Base-by-base conservation (phyloP, 2,329 filamentous ascomycete species). In the Colletotrichum sp. region DNA sequence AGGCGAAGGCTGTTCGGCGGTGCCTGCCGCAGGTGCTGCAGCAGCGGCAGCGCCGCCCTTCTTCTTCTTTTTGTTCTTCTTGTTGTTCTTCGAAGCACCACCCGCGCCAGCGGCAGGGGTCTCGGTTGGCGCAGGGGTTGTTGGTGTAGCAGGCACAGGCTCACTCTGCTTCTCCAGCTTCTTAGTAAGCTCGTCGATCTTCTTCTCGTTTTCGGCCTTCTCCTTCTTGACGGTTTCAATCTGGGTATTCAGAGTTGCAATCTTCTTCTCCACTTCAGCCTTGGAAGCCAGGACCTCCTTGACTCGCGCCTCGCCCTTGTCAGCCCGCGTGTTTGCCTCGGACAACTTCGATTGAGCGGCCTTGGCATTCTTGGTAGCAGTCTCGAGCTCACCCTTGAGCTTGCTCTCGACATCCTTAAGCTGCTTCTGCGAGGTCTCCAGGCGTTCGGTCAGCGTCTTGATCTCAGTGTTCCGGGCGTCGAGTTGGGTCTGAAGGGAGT, bases 31-130 rank as follows among this genome's bases (percentile, higher is more conserved):
- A 13, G 84, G 73, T 28, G 80, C 76, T 6, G 81, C 8, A 5
- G 70, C 13, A 6, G 71, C 26, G 8, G 84, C 84, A 78, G 90
- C 92, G 36, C 89, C 91, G 21, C 91, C 92, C 90, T 98, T 98
- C 88, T 95, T 95, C 78, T 95, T 95, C 78, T 96, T 98, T 84
- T 95, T 96, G 85, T 95, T 98, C 86, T 96, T 96, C 75, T 89
- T 91, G 76, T 88, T 88, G 0, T 60, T 71, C n/a, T 72, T 76
- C 70, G 72, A 73, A 5, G 64, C 60, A 28, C 64, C 52, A 57
- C 70, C 65, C 7, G 28, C 68, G 2, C 84, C 59, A 6, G 83
- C 72, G 4, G 78, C 78, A 10, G 75, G 77, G 10, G 81, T 76
- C 18, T 81, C 76, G 3, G 82, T 77, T 6, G 80, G 76, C 6